phyloP scores from a whole-genome alignment of 1,139 yeast species.

The Debaryomyces sp. region DNA sequence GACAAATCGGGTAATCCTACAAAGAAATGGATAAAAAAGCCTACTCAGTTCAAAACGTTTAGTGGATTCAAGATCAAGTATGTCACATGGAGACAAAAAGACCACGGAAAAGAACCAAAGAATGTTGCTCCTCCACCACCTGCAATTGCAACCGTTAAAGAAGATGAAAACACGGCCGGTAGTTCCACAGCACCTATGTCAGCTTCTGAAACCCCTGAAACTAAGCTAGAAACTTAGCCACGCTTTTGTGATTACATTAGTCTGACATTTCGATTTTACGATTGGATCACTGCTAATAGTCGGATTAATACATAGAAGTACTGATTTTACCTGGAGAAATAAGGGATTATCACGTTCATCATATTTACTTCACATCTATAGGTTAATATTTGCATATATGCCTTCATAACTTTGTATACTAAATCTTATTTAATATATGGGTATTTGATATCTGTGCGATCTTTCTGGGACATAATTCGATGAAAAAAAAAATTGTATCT shows the following conservation, averaged over 20 bases:
- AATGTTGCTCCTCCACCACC: neutral
- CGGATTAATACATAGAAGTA: neutral
- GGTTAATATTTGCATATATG: neutral
- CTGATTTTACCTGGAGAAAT: neutral
- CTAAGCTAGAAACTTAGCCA: constrained; percentile 1
- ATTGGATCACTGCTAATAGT: neutral
- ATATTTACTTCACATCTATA: neutral
- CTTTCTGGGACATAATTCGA: neutral
- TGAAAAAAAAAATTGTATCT: neutral
- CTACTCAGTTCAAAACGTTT: constrained; percentile 54
- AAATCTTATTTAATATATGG: neutral
- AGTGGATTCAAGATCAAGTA: constrained; percentile 59
- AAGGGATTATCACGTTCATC: neutral
- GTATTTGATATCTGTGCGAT: neutral
- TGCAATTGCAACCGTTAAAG: neutral
- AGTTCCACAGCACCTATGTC: constrained; percentile 5
- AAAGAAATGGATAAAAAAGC: constrained; percentile 54
- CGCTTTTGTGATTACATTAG: neutral
- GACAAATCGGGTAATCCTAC: constrained; percentile 55
- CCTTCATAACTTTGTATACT: neutral
- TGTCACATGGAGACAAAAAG: constrained; percentile 31
- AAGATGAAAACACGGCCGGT: neutral
- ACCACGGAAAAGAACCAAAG: constrained; percentile 12
- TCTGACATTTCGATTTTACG: neutral
- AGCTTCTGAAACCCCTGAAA: constrained; percentile 4